Percentiles rank a stretch among this genome's conserved stretches.
These are phyloP conservation scores for Tetrahymena thermophila DNA, from an alignment of 73 alveolate species.

Conservation along the genomic window DNA sequence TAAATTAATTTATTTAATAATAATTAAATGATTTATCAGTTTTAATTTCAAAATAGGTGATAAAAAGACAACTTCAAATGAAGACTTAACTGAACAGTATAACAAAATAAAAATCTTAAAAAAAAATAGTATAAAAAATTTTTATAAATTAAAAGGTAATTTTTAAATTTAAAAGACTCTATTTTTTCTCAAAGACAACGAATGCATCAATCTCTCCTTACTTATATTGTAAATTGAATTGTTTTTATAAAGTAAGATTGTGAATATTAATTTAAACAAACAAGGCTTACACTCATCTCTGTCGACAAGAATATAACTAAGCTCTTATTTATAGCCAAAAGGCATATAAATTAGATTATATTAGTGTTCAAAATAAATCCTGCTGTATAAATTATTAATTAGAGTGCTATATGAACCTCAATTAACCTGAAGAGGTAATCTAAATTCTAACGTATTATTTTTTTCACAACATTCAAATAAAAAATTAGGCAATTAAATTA, in stretches of 20 bases:
- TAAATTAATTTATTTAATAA: not conserved
- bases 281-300: not conserved
- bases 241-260: not conserved
- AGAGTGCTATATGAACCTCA: not conserved
- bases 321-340: not conserved
- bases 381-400: not conserved
- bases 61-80: not conserved
- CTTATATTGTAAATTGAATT: not conserved
- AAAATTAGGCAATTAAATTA: not conserved
- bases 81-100: not conserved
- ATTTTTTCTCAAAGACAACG: not conserved
- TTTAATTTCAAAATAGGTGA: not conserved
- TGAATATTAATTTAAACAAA: not conserved
- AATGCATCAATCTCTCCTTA: not conserved
- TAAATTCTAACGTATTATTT: not conserved
- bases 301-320: not conserved
- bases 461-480: not conserved
- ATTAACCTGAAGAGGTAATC: not conserved
- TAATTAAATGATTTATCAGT: too few relatives aligned
- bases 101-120: not conserved
- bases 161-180: not conserved
- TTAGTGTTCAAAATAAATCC: not conserved
- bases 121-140: not conserved
- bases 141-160: not conserved
- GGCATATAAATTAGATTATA: not conserved